A percentile compares a stretch with the other conserved stretches of the same genome.
These are phyloP conservation scores for Xanthoconium stramineum DNA, from an alignment of 768 basidiomycete genomes.

Conservation along the genomic window DNA sequence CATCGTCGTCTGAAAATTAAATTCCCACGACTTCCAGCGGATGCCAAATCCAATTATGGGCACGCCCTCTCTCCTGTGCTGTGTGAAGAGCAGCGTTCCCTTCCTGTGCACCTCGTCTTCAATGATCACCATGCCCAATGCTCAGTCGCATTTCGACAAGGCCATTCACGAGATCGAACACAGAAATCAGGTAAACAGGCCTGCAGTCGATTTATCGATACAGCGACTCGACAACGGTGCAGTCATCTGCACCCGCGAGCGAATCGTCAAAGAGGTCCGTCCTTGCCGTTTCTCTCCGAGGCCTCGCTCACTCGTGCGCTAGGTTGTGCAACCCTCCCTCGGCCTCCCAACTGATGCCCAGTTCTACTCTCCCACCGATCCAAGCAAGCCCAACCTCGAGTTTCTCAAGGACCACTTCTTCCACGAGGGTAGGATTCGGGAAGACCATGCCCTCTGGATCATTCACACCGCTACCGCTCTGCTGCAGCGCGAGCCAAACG, in stretches of 20 bases:
- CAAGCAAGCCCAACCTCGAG: constrained; percentile 64
- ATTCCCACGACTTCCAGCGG: not conserved
- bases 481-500: constrained; percentile 57
- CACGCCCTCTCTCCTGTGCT: too few relatives aligned
- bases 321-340: constrained; percentile 71
- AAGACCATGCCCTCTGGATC: constrained; percentile 67
- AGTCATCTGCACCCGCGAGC: constrained; percentile 25
- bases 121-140: constrained; percentile 19
- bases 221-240: constrained; percentile 26
- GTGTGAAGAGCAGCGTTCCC: too few relatives aligned
- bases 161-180: constrained; percentile 29
- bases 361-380: constrained; percentile 67
- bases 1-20: constrained; percentile 1
- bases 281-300: not conserved
- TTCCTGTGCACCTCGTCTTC: constrained; percentile 9
- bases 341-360: constrained; percentile 67
- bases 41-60: constrained; percentile 18
- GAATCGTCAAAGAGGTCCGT: constrained; percentile 26
- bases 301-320: not conserved
- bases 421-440: constrained; percentile 61
- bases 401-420: constrained; percentile 79
- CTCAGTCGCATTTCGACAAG: constrained; percentile 26
- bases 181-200: constrained; percentile 23
- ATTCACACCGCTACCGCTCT: constrained; percentile 57
- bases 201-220: constrained; percentile 17